These are phyloP conservation scores for Fomitopsis pinicola DNA, from an alignment of 1,284 basidiomycete species.

Conservation along the genomic window DNA sequence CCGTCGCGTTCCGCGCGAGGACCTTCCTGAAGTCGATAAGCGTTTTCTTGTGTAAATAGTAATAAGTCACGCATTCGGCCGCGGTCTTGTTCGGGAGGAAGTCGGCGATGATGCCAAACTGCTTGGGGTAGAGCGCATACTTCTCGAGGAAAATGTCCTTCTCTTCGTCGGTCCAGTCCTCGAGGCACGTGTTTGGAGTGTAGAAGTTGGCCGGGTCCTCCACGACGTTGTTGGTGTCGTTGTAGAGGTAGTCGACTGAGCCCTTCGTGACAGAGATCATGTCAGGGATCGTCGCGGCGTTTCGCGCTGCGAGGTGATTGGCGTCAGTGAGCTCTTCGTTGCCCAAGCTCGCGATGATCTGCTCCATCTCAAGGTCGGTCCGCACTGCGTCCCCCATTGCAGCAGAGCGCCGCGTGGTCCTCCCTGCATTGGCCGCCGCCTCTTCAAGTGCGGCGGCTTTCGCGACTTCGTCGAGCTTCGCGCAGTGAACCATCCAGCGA, in stretches of 20 bases:
- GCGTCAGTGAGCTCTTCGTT: constrained; percentile 93
- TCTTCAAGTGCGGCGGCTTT: constrained; percentile 38
- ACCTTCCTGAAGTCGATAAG: constrained; percentile 81
- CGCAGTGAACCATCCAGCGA: constrained; percentile 70
- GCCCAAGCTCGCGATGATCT: constrained; percentile 90
- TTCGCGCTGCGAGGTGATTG: constrained; percentile 79
- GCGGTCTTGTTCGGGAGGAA: constrained; percentile 83
- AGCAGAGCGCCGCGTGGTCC: constrained; percentile 72
- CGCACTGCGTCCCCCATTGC: constrained; percentile 88
- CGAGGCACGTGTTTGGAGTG: constrained; percentile 61
- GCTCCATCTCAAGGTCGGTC: constrained; percentile 96
- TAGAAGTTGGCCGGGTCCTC: constrained; percentile 80
- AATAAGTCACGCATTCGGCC: constrained; percentile 88
- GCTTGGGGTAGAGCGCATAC: constrained; percentile 87
- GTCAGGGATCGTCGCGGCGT: constrained; percentile 90
- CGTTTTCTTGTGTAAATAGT: constrained; percentile 93
- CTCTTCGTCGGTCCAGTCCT: constrained; percentile 89
- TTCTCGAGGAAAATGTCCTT: constrained; percentile 76
- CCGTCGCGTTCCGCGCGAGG: constrained; percentile 59
- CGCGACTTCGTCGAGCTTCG: constrained; percentile 49
- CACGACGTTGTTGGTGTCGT: constrained; percentile 84
- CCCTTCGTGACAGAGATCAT: constrained; percentile 77
- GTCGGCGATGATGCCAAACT: constrained; percentile 87
- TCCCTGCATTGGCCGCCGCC: constrained; percentile 47
- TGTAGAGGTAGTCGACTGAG: constrained; percentile 59